Evolutionary conservation across 2,329 filamentous ascomycete species (phyloP), one percentile per base, ranked within the genome.

Genomic region (Coniosporium tulheliwenetii): DNA sequence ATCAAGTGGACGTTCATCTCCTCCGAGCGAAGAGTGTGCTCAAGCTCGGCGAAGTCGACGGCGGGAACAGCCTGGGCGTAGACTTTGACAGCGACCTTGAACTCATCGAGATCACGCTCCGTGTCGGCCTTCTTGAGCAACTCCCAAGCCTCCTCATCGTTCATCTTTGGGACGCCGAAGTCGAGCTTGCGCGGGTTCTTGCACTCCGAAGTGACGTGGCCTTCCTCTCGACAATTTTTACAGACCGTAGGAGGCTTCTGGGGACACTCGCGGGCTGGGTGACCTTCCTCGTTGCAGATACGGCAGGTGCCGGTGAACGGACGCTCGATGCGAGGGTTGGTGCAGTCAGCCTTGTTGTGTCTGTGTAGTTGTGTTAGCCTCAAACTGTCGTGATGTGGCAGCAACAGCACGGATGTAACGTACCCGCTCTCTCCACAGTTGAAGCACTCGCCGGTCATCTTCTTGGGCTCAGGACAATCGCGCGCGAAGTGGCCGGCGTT

Each of bases 251-350:
- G 64, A 5, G 69, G 67, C 45, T 72, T 73, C 1, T 69, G 58
- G 1, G 79, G 78, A 47, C 81, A 86, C 39, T 81, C 75, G 14
- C 70, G 67, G 39, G 70, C 62, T 50, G 73, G 62, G 46, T 78
- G 73, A 14, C 73, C 73, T 30, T 64, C 54, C 43, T 67, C 50
- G 12, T 64, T 59, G 48, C 73, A 77, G 55, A 71, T 63, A 45
- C 71, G 72, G 60, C 79, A 85, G 8, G 62, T 70, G 2, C 77
- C 73, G 38, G 63, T 65, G 53, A 73, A 73, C 10, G 61, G 52
- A 40, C 63, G 64, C 42, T 67, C 62, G 40, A 73, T 68, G 19
- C 59, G 60, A 12, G 70, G 67, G 41, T 79, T 75, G 13, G 72
- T 50, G 50, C 77, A 81, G 7, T 81, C 76, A 1, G 66, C 59